These are phyloP conservation scores for Pleurotus djamor DNA, from an alignment of 768 basidiomycete genomes.

Conservation along the genomic window DNA sequence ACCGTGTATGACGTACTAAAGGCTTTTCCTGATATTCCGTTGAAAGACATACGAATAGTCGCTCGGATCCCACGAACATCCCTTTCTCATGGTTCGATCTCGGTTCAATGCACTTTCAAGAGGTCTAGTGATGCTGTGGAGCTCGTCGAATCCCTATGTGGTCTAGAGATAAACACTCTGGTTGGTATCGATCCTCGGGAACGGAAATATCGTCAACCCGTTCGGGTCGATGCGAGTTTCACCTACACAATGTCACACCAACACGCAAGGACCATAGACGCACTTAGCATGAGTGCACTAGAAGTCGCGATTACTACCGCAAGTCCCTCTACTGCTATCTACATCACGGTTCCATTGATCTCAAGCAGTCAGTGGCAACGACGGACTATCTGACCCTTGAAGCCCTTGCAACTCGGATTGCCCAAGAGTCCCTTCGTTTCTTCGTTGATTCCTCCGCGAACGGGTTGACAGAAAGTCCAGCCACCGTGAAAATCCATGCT, in stretches of 20 bases:
- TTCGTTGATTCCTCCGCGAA: conserved; percentile 13
- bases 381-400: conserved; percentile 67
- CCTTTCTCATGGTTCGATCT: not conserved
- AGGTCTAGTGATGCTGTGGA: not conserved
- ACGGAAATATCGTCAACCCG: conserved; percentile 58
- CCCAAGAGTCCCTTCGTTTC: conserved; percentile 39
- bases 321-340: conserved; percentile 1
- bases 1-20: not conserved
- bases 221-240: conserved; percentile 40
- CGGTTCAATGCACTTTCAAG: not conserved
- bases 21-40: not conserved
- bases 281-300: conserved; percentile 39
- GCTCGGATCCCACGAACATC: not conserved
- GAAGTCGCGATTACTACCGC: conserved; percentile 34
- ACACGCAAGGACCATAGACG: conserved; percentile 14
- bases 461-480: conserved; percentile 11
- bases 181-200: conserved; percentile 73
- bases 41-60: not conserved
- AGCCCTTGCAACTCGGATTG: conserved; percentile 59
- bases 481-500: conserved; percentile 47
- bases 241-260: conserved; percentile 17
- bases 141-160: conserved; percentile 19
- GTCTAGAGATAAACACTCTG: conserved; percentile 50
- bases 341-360: not conserved
- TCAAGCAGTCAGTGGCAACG: conserved; percentile 38